Evolutionary conservation across 164 flowering plant genomes (phyloP).

Genomic region (Macadamia tetraphylla): DNA sequence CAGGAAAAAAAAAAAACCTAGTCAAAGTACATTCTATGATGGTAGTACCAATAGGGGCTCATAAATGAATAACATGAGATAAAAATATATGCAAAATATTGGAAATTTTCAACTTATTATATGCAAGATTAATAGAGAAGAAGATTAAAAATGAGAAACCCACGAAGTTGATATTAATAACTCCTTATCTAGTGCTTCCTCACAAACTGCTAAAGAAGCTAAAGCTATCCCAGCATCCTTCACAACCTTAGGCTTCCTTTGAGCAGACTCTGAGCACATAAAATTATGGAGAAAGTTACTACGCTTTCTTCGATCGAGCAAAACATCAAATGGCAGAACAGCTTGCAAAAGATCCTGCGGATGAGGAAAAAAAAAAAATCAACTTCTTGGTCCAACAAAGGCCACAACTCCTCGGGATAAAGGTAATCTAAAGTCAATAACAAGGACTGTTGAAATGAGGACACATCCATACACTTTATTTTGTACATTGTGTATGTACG

Average conservation of each 20-base stretch:
- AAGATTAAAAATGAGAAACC: slow-evolving; percentile 19
- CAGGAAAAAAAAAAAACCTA: slow-evolving; percentile 8
- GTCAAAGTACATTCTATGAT: slow-evolving; percentile 1
- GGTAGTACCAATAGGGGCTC: neutral
- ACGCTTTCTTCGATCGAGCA: slow-evolving; percentile 66
- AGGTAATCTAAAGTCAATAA: neutral
- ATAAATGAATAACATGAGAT: neutral
- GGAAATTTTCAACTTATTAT: neutral
- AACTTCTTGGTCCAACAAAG: neutral
- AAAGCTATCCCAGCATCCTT: slow-evolving; percentile 79
- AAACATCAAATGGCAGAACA: slow-evolving; percentile 83
- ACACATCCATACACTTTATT: no score
- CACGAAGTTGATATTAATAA: slow-evolving; percentile 85
- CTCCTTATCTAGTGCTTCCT: slow-evolving; percentile 87
- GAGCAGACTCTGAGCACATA: slow-evolving; percentile 23
- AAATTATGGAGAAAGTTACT: slow-evolving; percentile 40
- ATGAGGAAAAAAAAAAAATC: slow-evolving; percentile 8
- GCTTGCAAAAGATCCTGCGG: slow-evolving; percentile 88
- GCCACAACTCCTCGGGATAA: neutral
- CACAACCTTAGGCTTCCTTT: slow-evolving; percentile 54
- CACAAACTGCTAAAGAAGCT: slow-evolving; percentile 74
- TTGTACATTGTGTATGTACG: no score
- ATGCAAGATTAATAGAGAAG: neutral
- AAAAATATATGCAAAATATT: neutral
- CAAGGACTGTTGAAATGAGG: no score